Evolutionary conservation across 2,329 filamentous ascomycete species (phyloP), one percentile per base, ranked within the genome.

Genomic region (Aspergillus novoparasiticus): DNA sequence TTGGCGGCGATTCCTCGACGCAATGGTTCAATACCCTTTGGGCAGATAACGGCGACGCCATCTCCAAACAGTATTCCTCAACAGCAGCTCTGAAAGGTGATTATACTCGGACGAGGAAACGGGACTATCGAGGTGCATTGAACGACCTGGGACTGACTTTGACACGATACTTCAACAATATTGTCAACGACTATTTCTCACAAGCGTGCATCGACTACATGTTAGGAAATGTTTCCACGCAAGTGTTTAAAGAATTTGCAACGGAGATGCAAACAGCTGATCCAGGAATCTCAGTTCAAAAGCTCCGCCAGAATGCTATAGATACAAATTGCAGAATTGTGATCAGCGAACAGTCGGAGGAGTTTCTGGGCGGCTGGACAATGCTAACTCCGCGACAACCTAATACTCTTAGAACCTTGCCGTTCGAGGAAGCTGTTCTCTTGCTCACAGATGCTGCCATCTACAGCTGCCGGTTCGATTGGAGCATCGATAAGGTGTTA

Each of bases 121-220:
- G 95, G 53, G 91, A 98, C 74, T 95, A 96, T 72, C 89, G 92
- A 1, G 95, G 95, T 3, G 94, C 94, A 0, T 79, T 99, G 63
- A 96, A 94, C 41, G 95, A 99, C 73, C 88, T 97, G 57, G 92
- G 93, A 0, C 83, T 98, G 57, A 97, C 94, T 0, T 82, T 99
- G 48, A 94, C 92, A 8, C 73, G 78, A 10, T 89, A 89, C 73
- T 90, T 88, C 73, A 90, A 85, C 73, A 98, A 97, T 68, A 95
- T 98, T 79, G 93, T 99, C 68, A 97, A 96, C 69, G 95, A 99
- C 79, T 97, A 96, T 77, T 98, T 98, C 78, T 91, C 94, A 26
- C 95, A 99, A 76, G 92, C 93, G 0, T 92, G 92, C 57, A 97
- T 99, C 68, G 95, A 99, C 76, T 98, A 95, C 73, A 85, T 97